Evolutionary conservation across 176 grass and related monocot genomes (phyloP).

Genomic region (Oryza rufipogon): DNA sequence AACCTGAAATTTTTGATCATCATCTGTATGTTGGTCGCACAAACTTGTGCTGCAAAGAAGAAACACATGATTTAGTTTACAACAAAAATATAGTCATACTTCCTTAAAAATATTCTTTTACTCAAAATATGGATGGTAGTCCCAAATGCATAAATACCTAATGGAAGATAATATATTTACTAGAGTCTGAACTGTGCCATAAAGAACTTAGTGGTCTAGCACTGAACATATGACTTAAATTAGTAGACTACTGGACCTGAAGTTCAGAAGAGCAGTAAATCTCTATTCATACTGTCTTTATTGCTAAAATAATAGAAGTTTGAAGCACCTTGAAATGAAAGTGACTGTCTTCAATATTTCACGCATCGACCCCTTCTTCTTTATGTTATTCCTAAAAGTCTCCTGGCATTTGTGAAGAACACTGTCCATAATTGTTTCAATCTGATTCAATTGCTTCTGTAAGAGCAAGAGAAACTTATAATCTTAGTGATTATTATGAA

Average conservation of each 20-base stretch:
- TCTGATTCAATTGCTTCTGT: slow-evolving; percentile 56
- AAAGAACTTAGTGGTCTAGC: not conserved
- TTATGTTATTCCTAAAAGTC: slow-evolving; percentile 37
- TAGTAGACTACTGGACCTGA: not conserved
- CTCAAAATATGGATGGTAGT: not conserved
- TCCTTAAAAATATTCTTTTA: slow-evolving; percentile 6
- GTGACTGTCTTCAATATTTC: slow-evolving; percentile 41
- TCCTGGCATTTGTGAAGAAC: slow-evolving; percentile 63
- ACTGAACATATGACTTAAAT: slow-evolving; percentile 7
- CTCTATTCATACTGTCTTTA: not conserved
- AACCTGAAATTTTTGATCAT: slow-evolving; percentile 11
- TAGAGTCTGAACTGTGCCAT: not conserved
- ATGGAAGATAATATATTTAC: not conserved
- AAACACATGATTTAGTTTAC: slow-evolving; percentile 7
- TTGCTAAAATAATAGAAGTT: not conserved
- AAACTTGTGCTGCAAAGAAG: slow-evolving; percentile 55
- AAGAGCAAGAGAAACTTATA: slow-evolving; percentile 14
- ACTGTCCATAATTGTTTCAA: slow-evolving; percentile 42
- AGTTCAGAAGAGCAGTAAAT: slow-evolving; percentile 5
- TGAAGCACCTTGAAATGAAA: slow-evolving; percentile 49
- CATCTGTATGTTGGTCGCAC: slow-evolving; percentile 37
- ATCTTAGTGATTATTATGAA: slow-evolving; percentile 21
- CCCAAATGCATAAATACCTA: slow-evolving; percentile 10
- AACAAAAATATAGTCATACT: not conserved
- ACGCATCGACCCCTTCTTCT: slow-evolving; percentile 49